These are phyloP conservation scores for Lycium ferocissimum DNA, from an alignment of 257 asterid genomes.

Conservation along the genomic window DNA sequence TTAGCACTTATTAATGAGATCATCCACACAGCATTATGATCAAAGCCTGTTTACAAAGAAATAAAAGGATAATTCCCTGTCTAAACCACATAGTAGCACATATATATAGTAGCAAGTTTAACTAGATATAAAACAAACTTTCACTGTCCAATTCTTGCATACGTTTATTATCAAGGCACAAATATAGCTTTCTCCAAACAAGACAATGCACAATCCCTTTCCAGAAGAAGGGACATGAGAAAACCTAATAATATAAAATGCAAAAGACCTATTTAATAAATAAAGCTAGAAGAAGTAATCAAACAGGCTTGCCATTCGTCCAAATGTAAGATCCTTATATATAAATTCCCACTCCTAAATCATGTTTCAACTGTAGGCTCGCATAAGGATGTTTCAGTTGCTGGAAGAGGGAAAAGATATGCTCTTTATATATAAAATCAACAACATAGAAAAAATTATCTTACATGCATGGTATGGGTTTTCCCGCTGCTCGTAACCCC, in stretches of 20 bases:
- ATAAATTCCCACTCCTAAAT: not conserved
- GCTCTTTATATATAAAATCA: not conserved
- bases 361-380: not conserved
- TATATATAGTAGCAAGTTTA: conserved; percentile 13
- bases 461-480: conserved; percentile 99
- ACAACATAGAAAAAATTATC: conserved; percentile 37
- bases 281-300: conserved; percentile 15
- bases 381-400: not conserved
- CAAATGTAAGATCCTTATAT: conserved; percentile 19
- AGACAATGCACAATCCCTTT: conserved; percentile 13
- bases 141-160: not conserved
- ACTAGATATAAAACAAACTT: conserved; percentile 14
- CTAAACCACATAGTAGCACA: not conserved
- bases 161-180: conserved; percentile 13
- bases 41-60: not conserved
- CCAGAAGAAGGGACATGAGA: not conserved
- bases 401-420: not conserved
- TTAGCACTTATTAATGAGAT: conserved; percentile 20
- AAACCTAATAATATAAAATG: not conserved
- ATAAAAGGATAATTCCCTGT: not conserved
- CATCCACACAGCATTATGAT: not conserved
- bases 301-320: not conserved
- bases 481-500: conserved; percentile 99
- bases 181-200: conserved; percentile 14
- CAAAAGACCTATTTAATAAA: not conserved